Evolutionary conservation across 2,329 filamentous ascomycete genomes (phyloP).

Genomic region (Trichoderma cornu-damae): DNA sequence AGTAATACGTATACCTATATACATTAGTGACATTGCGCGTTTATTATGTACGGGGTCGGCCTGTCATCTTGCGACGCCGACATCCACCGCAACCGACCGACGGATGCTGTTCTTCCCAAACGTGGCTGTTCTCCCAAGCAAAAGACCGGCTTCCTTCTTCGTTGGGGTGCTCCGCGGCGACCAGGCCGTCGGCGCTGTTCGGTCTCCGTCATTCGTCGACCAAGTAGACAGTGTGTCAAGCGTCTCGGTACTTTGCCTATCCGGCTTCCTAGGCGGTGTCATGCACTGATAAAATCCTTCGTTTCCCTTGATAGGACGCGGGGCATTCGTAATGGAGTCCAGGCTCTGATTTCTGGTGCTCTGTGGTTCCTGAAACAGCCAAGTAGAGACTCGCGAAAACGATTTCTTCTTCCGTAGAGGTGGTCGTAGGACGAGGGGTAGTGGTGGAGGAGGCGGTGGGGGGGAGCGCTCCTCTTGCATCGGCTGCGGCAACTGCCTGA

Average conservation of each 20-base stretch:
- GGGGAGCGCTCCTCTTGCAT: conserved; percentile 30
- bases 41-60: conserved; percentile 8
- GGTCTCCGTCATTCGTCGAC: conserved; percentile 42
- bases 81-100: conserved; percentile 22
- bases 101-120: conserved; percentile 28
- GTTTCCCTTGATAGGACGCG: conserved; percentile 45
- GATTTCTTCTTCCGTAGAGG: conserved; percentile 62
- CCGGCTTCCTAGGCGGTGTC: conserved; percentile 31
- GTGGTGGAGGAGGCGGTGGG: conserved; percentile 46
- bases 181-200: conserved; percentile 45
- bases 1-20: conserved; percentile 13
- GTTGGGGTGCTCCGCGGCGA: conserved; percentile 45
- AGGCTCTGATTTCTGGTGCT: conserved; percentile 39
- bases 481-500: conserved; percentile 20
- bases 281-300: conserved; percentile 58
- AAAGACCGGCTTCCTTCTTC: conserved; percentile 38
- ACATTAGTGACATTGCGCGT: conserved; percentile 16
- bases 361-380: conserved; percentile 47
- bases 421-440: conserved; percentile 55
- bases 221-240: conserved; percentile 47
- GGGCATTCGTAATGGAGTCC: conserved; percentile 51
- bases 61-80: conserved; percentile 30
- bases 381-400: conserved; percentile 56
- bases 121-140: conserved; percentile 33
- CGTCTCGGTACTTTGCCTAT: conserved; percentile 41